Percentiles rank a stretch among this genome's conserved stretches.
Conservation (phyloP, 345 rosid species). For the Theobroma cacao region DNA sequence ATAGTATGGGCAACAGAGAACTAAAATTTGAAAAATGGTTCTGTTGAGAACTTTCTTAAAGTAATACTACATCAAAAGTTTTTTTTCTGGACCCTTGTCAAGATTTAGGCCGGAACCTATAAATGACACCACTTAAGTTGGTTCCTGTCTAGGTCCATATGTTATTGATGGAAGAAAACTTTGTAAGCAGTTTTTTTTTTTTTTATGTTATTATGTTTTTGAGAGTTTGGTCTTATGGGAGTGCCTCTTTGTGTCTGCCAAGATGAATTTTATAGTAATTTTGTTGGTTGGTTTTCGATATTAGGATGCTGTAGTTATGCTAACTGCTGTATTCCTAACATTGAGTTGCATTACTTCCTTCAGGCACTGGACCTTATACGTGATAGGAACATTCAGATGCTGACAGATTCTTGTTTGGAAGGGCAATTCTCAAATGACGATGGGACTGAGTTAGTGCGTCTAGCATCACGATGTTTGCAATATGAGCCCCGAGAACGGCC, state of each 20-base stretch:
- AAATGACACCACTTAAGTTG: not conserved
- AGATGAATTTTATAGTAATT: not conserved
- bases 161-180: not conserved
- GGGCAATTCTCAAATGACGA: constrained; percentile 83
- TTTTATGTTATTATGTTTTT: constrained; percentile 1
- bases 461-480: constrained; percentile 92
- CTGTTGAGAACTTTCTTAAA: not conserved
- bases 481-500: constrained; percentile 95
- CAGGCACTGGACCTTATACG: constrained; percentile 97
- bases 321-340: not conserved
- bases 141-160: not conserved
- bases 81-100: not conserved
- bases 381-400: constrained; percentile 81
- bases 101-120: not conserved
- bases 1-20: not conserved
- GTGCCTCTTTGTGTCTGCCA: not conserved
- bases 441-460: constrained; percentile 82
- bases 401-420: constrained; percentile 91
- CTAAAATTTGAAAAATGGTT: not conserved
- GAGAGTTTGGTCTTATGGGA: not conserved
- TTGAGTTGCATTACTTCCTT: constrained; percentile 9
- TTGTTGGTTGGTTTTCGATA: not conserved
- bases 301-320: not conserved
- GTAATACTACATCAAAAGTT: not conserved
- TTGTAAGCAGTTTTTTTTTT: not conserved